Evolutionary conservation across 805 yeast genomes (phyloP).

Genomic region (Sugiyamaella chiloensis): DNA sequence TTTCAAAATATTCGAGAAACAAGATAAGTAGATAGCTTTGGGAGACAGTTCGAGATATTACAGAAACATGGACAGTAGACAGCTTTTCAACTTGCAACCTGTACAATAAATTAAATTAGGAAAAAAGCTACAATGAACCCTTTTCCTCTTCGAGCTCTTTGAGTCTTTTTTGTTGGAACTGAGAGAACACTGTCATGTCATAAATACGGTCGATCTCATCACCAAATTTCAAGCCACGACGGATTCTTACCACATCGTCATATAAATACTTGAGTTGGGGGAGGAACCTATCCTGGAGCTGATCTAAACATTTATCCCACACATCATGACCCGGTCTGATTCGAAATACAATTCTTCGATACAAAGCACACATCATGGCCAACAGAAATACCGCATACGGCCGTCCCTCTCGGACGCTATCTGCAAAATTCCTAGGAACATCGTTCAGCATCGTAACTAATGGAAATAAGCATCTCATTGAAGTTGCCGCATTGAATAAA

Average conservation of each 20-base stretch:
- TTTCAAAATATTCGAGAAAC: too few species aligned
- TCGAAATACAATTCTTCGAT: neutral
- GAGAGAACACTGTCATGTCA: neutral
- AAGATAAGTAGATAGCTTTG: too few species aligned
- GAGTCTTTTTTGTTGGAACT: too few species aligned
- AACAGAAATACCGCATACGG: constrained; percentile 1
- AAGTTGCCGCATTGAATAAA: neutral
- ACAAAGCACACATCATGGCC: neutral
- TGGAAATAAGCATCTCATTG: neutral
- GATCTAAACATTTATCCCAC: neutral
- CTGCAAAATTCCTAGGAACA: neutral
- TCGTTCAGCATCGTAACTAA: neutral
- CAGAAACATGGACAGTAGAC: too few species aligned
- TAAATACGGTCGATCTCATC: neutral
- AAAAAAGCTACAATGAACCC: too few species aligned
- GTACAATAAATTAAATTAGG: too few species aligned
- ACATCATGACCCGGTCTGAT: neutral
- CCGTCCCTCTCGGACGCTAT: neutral
- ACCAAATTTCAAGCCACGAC: neutral
- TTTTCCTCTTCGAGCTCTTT: too few species aligned
- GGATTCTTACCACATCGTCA: neutral
- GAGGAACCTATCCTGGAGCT: neutral
- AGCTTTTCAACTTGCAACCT: too few species aligned
- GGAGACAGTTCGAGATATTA: too few species aligned
- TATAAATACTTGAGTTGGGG: neutral